Evolutionary conservation across 2,329 filamentous ascomycete genomes (phyloP), one percentile per base, ranked within the genome.

Genomic region (Alternaria atra): DNA sequence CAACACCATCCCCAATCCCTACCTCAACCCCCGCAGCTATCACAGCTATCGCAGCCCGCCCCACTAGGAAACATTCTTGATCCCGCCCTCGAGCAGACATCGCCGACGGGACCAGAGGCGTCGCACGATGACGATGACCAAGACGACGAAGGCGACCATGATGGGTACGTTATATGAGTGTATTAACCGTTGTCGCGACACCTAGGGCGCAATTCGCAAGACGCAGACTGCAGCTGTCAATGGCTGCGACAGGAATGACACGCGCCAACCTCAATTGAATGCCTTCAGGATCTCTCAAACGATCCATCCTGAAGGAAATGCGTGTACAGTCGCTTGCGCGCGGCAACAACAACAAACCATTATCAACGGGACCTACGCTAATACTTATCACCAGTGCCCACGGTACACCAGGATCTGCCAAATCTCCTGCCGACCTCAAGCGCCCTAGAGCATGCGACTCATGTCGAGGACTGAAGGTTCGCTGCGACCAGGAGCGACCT

Each of bases 401-500:
- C 40, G 71, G 57, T 29, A 75, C 74, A 1, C 73, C 74, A 10
- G 74, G 72, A 5, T 74, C 73, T 39, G 71, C 63, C 55, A 76
- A 73, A 61, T 75, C 74, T 5, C 72, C 71, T 2, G 65, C 64
- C 60, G 81, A 83, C 60, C 63, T 79, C 57, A 84, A 84, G 74
- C 77, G 81, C 10, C 80, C 81, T 5, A 77, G 82, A 43, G 81
- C 82, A 12, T 84, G 82, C 68, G 81, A 84, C 57, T 80, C 80
- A 6, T 84, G 82, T 69, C 77, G 82, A 51, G 80, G 80, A 6
- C 66, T 84, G 64, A 83, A 79, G 54, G 93, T 97, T 61, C 90
- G 92, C 67, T 97, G 93, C 80, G 93, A 97, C 73, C 90, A 91
- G 25, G 90, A 93, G 67, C 83, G 89, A 39, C 83, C 84, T 4